These are phyloP conservation scores for Phascolomyces articulosus DNA, from an alignment of 371 early-diverging fungal species.

Conservation along the genomic window DNA sequence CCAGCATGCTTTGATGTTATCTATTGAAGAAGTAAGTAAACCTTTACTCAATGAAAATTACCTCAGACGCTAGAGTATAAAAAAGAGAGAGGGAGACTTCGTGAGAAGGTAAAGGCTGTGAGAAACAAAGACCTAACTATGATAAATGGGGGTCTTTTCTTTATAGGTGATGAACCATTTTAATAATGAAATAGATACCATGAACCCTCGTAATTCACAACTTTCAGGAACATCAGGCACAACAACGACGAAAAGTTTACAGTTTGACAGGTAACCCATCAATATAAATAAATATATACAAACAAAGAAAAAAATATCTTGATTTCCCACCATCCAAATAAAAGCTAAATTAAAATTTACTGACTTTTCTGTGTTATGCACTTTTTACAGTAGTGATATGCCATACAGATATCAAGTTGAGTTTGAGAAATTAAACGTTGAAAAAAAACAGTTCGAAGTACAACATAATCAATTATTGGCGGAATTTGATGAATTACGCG, in stretches of 20 bases:
- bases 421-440: constrained; percentile 43
- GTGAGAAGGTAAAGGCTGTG: no score
- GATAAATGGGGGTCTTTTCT: no score
- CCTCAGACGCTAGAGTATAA: no score
- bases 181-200: constrained; percentile 32
- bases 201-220: constrained; percentile 31
- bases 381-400: constrained; percentile 27
- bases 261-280: constrained; percentile 21
- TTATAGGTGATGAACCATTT: constrained; percentile 53
- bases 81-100: no score
- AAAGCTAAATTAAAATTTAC: neutral
- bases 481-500: constrained; percentile 56
- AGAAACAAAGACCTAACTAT: no score
- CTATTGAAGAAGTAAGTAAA: constrained; percentile 79
- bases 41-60: no score
- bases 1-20: constrained; percentile 90
- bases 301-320: no score
- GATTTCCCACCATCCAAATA: no score
- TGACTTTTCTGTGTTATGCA: neutral
- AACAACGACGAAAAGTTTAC: constrained; percentile 22
- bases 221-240: constrained; percentile 35
- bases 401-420: constrained; percentile 46
- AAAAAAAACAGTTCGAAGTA: constrained; percentile 61
- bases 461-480: constrained; percentile 52
- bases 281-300: neutral